Evolutionary conservation across 148 eudicot species (phyloP).

Genomic region (Oxyria digyna): DNA sequence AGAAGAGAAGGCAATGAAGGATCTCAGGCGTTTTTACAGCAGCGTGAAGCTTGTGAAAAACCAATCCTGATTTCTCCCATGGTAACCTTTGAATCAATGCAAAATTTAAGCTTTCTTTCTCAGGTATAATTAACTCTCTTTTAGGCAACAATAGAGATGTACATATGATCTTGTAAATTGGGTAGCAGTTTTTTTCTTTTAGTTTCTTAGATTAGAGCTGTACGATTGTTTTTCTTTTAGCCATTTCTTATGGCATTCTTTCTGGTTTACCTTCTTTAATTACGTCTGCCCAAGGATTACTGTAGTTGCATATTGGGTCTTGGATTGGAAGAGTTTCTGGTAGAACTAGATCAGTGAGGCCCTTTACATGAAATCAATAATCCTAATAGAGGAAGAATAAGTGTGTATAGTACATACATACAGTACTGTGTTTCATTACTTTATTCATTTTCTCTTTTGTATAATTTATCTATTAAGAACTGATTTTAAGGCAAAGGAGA

Average conservation of each 20-base stretch:
- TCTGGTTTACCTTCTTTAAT: neutral
- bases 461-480: neutral
- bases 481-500: too few species aligned
- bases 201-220: neutral
- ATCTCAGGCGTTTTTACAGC: conserved; percentile 83
- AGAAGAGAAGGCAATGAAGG: conserved; percentile 93
- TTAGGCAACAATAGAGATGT: neutral
- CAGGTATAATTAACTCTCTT: neutral
- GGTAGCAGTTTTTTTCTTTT: neutral
- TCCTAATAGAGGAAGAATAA: neutral
- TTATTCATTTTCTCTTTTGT: neutral
- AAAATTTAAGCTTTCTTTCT: neutral
- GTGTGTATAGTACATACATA: neutral
- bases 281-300: neutral
- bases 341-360: neutral
- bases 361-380: neutral
- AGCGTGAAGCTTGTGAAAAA: conserved; percentile 69
- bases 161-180: neutral
- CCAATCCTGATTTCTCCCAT: conserved; percentile 13
- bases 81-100: neutral
- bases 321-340: neutral
- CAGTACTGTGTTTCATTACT: neutral
- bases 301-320: neutral
- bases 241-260: neutral
- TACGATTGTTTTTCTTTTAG: neutral